Evolutionary conservation across 2,329 filamentous ascomycete genomes (phyloP).

Genomic region (Neofusicoccum parvum): DNA sequence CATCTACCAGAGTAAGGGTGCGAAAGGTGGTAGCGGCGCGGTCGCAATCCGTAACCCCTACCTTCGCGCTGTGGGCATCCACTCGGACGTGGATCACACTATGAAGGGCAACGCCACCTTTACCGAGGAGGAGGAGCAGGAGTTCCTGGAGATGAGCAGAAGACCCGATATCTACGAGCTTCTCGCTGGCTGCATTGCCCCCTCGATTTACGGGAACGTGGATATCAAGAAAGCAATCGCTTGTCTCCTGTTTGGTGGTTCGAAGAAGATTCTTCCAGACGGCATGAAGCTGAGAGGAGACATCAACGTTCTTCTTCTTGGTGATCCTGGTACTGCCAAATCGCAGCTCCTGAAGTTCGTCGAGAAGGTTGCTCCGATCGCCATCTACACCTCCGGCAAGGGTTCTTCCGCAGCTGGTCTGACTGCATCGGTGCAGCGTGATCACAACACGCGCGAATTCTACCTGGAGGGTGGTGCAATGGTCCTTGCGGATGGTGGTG

Average conservation of each 20-base stretch:
- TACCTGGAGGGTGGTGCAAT: conserved; percentile 94
- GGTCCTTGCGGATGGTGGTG: conserved; percentile 91
- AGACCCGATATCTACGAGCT: conserved; percentile 88
- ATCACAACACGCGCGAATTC: conserved; percentile 96
- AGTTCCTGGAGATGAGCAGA: conserved; percentile 89
- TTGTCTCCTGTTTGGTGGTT: conserved; percentile 89
- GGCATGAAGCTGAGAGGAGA: conserved; percentile 97
- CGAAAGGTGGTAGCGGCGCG: conserved; percentile 75
- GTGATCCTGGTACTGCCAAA: conserved; percentile 96
- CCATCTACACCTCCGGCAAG: conserved; percentile 96
- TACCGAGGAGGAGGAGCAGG: conserved; percentile 94
- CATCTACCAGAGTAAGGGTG: conserved; percentile 92
- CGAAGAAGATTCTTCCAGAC: conserved; percentile 96
- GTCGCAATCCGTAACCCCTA: conserved; percentile 97
- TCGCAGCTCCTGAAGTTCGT: conserved; percentile 97
- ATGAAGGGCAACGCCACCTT: conserved; percentile 83
- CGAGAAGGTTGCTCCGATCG: conserved; percentile 94
- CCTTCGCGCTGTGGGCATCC: conserved; percentile 87
- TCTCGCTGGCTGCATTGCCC: conserved; percentile 90
- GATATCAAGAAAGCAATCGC: conserved; percentile 98
- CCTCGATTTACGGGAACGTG: conserved; percentile 92
- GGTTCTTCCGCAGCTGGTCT: conserved; percentile 97
- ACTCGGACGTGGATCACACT: conserved; percentile 85
- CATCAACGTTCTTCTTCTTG: conserved; percentile 94
- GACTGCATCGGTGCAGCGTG: conserved; percentile 91